phyloP scores from a whole-genome alignment of 169 alveolate genomes.

The Cytauxzoon felis region DNA sequence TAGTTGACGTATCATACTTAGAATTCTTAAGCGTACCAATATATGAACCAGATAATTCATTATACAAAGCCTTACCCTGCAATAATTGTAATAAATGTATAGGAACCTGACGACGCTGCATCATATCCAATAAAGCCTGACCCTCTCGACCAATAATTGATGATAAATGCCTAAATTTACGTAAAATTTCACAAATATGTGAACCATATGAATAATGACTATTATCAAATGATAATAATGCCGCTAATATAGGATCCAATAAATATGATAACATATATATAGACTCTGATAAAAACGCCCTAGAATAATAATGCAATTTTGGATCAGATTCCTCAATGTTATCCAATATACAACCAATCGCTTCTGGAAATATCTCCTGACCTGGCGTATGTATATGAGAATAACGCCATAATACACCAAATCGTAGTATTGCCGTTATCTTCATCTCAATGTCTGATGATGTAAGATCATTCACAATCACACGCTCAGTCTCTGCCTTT shows the following conservation, averaged over 20 bases:
- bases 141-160: slow-evolving; percentile 61
- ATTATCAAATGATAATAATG: slow-evolving; percentile 33
- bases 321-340: slow-evolving; percentile 57
- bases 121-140: slow-evolving; percentile 42
- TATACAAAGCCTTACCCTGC: slow-evolving; percentile 30
- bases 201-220: slow-evolving; percentile 23
- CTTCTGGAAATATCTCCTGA: slow-evolving; percentile 39
- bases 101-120: slow-evolving; percentile 57
- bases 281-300: slow-evolving; percentile 57
- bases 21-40: neutral
- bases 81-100: slow-evolving; percentile 31
- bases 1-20: neutral
- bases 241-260: slow-evolving; percentile 35
- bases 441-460: slow-evolving; percentile 14
- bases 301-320: slow-evolving; percentile 43
- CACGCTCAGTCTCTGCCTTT: slow-evolving; percentile 31
- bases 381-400: slow-evolving; percentile 51
- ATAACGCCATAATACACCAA: slow-evolving; percentile 51
- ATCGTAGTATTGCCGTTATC: slow-evolving; percentile 51
- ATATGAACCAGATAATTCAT: neutral
- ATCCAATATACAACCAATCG: slow-evolving; percentile 43
- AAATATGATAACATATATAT: slow-evolving; percentile 43
- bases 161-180: slow-evolving; percentile 51
- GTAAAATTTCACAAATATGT: slow-evolving; percentile 20
- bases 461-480: slow-evolving; percentile 38